Conservation (phyloP, 139 green algal species). For the Tetratostichococcus sp. region DNA sequence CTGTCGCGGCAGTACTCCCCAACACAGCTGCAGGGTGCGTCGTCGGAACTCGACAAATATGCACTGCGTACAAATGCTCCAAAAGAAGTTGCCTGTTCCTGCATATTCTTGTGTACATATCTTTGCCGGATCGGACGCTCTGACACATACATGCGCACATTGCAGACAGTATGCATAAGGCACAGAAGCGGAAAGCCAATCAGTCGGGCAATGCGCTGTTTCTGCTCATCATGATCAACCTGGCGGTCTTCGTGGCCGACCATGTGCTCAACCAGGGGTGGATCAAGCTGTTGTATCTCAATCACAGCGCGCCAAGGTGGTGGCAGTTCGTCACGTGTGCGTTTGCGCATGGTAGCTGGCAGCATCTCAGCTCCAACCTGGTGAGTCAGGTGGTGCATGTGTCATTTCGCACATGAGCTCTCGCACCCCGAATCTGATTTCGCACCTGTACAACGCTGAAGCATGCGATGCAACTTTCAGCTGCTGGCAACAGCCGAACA, state of each 20-base stretch:
- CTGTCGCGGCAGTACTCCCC: background rate
- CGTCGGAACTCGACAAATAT: too few relatives aligned
- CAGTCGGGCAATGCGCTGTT: background rate
- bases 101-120: too few relatives aligned
- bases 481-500: too few relatives aligned
- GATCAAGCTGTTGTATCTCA: background rate
- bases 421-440: too few relatives aligned
- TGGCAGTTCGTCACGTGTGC: background rate
- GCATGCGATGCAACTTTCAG: too few relatives aligned
- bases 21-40: background rate
- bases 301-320: background rate
- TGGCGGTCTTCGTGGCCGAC: background rate
- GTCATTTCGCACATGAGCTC: too few relatives aligned
- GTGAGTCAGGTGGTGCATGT: background rate
- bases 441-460: too few relatives aligned
- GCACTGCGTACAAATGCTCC: too few relatives aligned
- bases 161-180: background rate
- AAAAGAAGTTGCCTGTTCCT: too few relatives aligned
- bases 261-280: background rate
- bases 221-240: background rate
- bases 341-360: background rate
- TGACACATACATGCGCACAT: too few relatives aligned
- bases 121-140: too few relatives aligned
- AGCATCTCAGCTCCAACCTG: background rate
- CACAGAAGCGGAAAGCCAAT: conserved; percentile 15